These are phyloP conservation scores for Lipomyces yamadae DNA, from an alignment of 805 yeast species.

Conservation along the genomic window DNA sequence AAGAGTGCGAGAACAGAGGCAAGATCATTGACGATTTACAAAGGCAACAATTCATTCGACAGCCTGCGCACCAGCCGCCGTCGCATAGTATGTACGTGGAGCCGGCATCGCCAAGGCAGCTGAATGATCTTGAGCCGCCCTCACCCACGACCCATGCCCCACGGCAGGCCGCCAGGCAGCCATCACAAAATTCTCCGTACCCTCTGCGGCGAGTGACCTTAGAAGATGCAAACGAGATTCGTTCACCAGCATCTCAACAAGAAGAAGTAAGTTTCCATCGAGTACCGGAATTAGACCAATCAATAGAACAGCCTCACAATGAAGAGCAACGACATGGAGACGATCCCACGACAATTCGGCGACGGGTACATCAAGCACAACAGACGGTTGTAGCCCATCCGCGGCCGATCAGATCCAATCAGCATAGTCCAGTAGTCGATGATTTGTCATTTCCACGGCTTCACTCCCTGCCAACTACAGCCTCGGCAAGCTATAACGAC, in stretches of 20 bases:
- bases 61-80: not conserved
- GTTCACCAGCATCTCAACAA: not conserved
- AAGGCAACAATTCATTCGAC: not conserved
- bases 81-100: slow-evolving; percentile 9
- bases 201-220: not conserved
- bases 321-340: not conserved
- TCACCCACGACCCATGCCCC: not conserved
- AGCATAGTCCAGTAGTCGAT: not conserved
- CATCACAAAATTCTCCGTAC: not conserved
- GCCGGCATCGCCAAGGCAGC: slow-evolving; percentile 6
- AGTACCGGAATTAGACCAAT: not conserved
- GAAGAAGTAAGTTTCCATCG: not conserved
- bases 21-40: slow-evolving; percentile 13
- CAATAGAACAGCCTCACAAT: not conserved
- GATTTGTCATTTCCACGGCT: not conserved
- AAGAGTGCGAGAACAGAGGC: slow-evolving; percentile 29
- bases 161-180: not conserved
- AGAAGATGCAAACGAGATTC: not conserved
- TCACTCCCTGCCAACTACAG: not conserved
- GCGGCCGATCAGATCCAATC: not conserved
- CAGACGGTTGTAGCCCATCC: not conserved
- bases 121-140: not conserved
- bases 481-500: not conserved
- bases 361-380: not conserved
- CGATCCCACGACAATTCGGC: not conserved